Evolutionary conservation across 768 basidiomycete species (phyloP), one percentile per base, ranked within the genome.

Genomic region (Naganishia friedmannii): DNA sequence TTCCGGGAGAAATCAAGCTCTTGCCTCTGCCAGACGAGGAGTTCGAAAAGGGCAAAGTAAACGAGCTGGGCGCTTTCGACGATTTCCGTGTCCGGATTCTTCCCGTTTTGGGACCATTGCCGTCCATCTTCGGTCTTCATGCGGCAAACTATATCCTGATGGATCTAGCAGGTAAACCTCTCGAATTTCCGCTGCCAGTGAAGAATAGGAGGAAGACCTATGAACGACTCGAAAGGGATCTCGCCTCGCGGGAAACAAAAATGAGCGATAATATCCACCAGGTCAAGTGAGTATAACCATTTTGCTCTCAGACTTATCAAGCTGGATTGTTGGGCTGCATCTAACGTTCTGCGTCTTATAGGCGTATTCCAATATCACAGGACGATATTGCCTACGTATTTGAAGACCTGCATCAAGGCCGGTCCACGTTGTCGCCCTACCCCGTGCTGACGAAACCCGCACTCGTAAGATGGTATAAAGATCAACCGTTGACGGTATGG

Each of bases 51-150:
- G 96, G 95, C 3, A 83, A 88, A 17, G 89, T 97, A 13, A 89
- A 90, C 74, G 93, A 98, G 81, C 85, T 98, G 8, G 88, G 90
- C 21, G 89, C 89, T 7, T 90, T 97, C 70, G 90, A 93, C 76
- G 91, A 96, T 78, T 97, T 97, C 82, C 84, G 95, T 34, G 91
- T 98, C 13, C 86, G 95, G 45, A 95, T 97, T 73, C 79, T 97
- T 13, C 95, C 95, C 32, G 95, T 97, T 5, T 85, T 97, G 3
- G 92, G 90, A 9, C 90, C 93, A 0, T 82, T 96, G 9, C 94
- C 93, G 0, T 86, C 90, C 1, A 87, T 95, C 69, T 98, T 99
- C 78, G 96, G 94, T 19, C 85, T 98, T 71, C 86, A 95, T 74
- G 88, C 89, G 46, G 90, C 91, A 23, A 91, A 92, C 0, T 97